Evolutionary conservation across 139 green algal species (phyloP).

Genomic region (Volvox reticuliferus): DNA sequence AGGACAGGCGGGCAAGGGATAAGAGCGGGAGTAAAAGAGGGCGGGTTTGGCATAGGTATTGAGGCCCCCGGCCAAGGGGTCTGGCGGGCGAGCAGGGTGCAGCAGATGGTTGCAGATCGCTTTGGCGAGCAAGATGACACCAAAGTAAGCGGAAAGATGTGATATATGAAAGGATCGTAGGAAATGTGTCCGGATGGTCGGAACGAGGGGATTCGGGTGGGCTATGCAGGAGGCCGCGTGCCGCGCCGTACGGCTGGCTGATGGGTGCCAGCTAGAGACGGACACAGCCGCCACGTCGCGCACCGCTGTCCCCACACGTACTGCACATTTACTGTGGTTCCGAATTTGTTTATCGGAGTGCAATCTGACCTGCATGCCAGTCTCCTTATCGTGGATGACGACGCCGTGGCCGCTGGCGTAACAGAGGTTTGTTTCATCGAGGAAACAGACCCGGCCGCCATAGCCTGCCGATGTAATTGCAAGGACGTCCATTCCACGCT

Average conservation of each 20-base stretch:
- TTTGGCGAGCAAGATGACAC: background rate
- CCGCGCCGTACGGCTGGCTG: background rate
- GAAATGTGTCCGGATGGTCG: background rate
- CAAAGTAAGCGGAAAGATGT: background rate
- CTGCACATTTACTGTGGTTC: background rate
- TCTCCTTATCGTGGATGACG: slow-evolving; percentile 43
- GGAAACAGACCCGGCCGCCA: slow-evolving; percentile 31
- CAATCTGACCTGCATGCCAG: slow-evolving; percentile 41
- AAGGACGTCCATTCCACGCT: slow-evolving; percentile 18
- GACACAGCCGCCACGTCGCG: background rate
- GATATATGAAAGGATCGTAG: background rate
- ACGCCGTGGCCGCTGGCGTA: slow-evolving; percentile 47
- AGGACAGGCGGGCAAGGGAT: background rate
- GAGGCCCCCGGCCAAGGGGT: background rate
- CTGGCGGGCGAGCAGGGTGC: background rate
- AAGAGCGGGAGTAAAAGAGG: background rate
- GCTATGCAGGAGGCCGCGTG: no score
- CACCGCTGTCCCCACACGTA: no score
- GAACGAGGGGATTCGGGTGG: background rate
- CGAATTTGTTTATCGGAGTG: background rate
- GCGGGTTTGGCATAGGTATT: background rate
- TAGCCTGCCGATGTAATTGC: background rate
- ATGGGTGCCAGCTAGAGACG: background rate
- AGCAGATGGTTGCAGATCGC: background rate
- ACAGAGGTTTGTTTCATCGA: slow-evolving; percentile 27